Conservation (phyloP, 768 basidiomycete species). For the Wakefieldia striispora region DNA sequence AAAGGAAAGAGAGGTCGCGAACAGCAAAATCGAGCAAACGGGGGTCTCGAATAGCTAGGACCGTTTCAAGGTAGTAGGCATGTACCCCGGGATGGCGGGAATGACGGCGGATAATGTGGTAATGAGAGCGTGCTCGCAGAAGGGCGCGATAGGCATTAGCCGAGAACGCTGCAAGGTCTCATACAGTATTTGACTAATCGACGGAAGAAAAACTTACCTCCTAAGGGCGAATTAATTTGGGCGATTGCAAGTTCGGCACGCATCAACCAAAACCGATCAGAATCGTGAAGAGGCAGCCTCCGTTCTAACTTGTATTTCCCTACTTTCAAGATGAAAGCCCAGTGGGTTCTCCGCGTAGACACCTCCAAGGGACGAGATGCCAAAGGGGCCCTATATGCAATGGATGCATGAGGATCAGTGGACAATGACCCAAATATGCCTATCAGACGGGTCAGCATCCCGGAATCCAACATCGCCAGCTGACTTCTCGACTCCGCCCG, state of each 20-base stretch:
- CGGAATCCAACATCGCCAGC: conserved; percentile 33
- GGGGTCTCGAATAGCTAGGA: conserved; percentile 31
- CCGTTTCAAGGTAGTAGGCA: conserved; percentile 43
- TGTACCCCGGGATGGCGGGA: conserved; percentile 44
- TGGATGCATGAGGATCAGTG: conserved; percentile 24
- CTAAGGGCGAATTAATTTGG: conserved; percentile 3
- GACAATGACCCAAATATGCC: conserved; percentile 52
- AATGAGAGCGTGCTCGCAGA: conserved; percentile 39
- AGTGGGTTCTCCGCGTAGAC: conserved; percentile 35
- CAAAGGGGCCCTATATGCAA: conserved; percentile 29
- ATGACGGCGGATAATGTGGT: conserved; percentile 37
- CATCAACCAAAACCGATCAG: conserved; percentile 68
- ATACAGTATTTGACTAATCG: conserved; percentile 4
- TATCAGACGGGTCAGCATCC: conserved; percentile 42
- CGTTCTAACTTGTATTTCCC: conserved; percentile 42
- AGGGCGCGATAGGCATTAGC: conserved; percentile 13
- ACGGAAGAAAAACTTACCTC: conserved; percentile 14
- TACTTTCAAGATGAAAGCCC: conserved; percentile 49
- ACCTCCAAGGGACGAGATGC: conserved; percentile 26
- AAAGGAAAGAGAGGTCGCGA: conserved; percentile 32
- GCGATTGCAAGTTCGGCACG: conserved; percentile 39
- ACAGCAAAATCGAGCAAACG: conserved; percentile 34
- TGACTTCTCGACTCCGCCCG: conserved; percentile 33
- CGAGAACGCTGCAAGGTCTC: conserved; percentile 11
- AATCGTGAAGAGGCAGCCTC: conserved; percentile 33